Conservation (phyloP, 805 yeast genomes). For the Metschnikowia picachoensis region DNA sequence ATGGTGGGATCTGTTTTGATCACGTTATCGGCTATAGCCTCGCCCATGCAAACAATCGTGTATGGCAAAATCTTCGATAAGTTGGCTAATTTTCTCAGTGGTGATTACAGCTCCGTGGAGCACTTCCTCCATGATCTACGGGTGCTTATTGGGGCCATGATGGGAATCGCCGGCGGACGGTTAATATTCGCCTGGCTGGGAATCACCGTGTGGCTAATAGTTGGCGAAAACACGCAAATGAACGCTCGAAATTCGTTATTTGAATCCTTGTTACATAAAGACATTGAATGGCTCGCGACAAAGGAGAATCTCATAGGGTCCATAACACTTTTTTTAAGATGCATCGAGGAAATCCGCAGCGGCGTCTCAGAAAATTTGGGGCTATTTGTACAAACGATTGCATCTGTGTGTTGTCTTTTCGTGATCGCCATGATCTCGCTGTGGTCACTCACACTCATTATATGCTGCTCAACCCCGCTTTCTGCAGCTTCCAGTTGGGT, state of each 20-base stretch:
- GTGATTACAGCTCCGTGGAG: conserved; percentile 21
- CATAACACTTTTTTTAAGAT: conserved; percentile 60
- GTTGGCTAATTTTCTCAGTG: conserved; percentile 27
- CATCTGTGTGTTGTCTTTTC: conserved; percentile 51
- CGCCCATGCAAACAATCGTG: conserved; percentile 60
- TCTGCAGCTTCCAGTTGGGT: conserved; percentile 46
- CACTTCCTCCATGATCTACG: conserved; percentile 24
- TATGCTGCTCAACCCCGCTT: conserved; percentile 72
- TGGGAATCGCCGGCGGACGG: conserved; percentile 30
- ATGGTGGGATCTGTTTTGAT: conserved; percentile 31
- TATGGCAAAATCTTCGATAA: conserved; percentile 59
- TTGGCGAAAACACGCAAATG: conserved; percentile 69
- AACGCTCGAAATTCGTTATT: conserved; percentile 50
- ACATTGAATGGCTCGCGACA: conserved; percentile 61
- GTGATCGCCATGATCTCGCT: conserved; percentile 70
- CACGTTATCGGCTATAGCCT: conserved; percentile 48
- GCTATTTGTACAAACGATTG: conserved; percentile 47
- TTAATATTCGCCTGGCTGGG: conserved; percentile 47
- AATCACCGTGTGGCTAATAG: conserved; percentile 55
- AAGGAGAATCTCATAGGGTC: conserved; percentile 57
- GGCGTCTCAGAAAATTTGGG: conserved; percentile 69
- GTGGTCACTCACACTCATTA: conserved; percentile 80
- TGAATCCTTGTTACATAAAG: conserved; percentile 40
- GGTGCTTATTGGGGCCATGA: conserved; percentile 29
- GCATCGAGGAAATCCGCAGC: conserved; percentile 67